Base-by-base conservation (phyloP, 1,139 yeast genomes). In the Debaryomyces robertsiae region DNA sequence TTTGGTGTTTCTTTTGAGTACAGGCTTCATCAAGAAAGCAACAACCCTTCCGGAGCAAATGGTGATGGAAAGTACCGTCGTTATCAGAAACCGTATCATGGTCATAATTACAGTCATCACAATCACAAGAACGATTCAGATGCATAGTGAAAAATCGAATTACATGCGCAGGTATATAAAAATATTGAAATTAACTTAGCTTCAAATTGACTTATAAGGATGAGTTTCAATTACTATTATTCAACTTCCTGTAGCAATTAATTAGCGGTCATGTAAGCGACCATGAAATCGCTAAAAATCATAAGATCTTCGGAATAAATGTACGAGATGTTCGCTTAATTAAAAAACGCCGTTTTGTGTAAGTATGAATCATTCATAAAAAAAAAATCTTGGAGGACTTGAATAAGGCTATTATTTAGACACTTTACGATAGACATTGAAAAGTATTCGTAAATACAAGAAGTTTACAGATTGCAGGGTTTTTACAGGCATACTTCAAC, bases 1-100 rank as follows among this genome's bases (percentile, higher is more conserved):
- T 58, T 55, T 38, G 75, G 76, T 1, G 77, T 72, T n/a, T 57
- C 67, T 6, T 73, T 71, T 46, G 77, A 73, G 48, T 73, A 73
- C 51, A 60, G 78, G 45, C 60, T 70, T 40, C 78, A 73, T 51
- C 60, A 69, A 17, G 76, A 70, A 44, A 66, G 60, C 50, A 60
- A 60, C 43, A 46, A 45, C 17, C 54, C 56, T 28, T 30, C 45
- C 9, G 13, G 31, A 9, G 19, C 42, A 15, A 24, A 9, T 10
- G 36, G 30, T 6, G 36, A 41, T 9, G 46, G 41, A 11, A 43
- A 37, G 27, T 38, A 43, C 11, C 47, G 47, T 32, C 47, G 47
- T 22, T 43, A 38, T 29, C 41, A 33, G 19, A 29, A 36, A 30
- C 29, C 39, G 7, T 32, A 32, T 18, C 36, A 32, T 16, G 17